These are phyloP conservation scores for Malus hybrid DNA, from an alignment of 331 rosid genomes.

Conservation along the genomic window DNA sequence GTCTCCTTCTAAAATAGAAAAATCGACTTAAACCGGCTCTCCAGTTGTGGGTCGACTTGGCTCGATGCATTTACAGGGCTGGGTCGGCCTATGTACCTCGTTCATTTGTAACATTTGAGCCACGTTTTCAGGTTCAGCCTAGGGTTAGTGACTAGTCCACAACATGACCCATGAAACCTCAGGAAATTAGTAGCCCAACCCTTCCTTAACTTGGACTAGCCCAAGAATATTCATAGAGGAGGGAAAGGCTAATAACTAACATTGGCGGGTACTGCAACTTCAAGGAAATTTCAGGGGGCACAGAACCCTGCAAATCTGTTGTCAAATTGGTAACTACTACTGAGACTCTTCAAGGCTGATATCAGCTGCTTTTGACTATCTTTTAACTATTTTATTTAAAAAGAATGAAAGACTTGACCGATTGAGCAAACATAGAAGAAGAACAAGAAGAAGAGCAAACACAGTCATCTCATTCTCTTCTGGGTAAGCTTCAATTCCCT, in stretches of 20 bases:
- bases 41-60: neutral
- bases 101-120: neutral
- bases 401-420: neutral
- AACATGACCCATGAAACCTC: neutral
- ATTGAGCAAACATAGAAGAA: neutral
- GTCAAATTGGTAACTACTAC: neutral
- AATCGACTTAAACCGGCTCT: neutral
- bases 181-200: neutral
- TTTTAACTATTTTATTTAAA: neutral
- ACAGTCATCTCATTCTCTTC: neutral
- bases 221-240: neutral
- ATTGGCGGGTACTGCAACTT: neutral
- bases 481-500: constrained; percentile 5
- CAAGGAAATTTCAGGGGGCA: neutral
- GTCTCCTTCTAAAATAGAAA: neutral
- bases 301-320: neutral
- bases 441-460: neutral
- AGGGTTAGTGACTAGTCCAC: neutral
- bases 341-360: neutral
- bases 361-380: neutral
- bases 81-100: neutral
- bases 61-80: neutral
- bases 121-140: neutral
- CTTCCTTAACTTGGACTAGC: neutral
- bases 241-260: neutral